These are phyloP conservation scores for Coemansia sp. DNA, from an alignment of 192 early-diverging fungal species.

Conservation along the genomic window DNA sequence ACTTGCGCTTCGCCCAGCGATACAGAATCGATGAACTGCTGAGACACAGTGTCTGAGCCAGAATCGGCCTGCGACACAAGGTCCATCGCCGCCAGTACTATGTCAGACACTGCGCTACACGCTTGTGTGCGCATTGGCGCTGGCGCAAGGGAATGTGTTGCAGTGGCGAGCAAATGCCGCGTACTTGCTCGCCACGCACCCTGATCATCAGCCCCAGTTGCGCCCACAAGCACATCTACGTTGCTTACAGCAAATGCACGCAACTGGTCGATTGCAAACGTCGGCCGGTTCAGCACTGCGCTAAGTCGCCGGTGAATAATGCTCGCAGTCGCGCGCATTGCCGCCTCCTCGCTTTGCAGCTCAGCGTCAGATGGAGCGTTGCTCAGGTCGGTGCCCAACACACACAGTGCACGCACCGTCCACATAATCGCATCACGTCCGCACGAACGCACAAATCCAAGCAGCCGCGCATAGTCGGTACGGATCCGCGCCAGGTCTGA, in stretches of 20 bases:
- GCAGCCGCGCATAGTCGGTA: slow-evolving; percentile 20
- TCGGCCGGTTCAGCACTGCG: slow-evolving; percentile 36
- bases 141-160: slow-evolving; percentile 60
- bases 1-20: slow-evolving; percentile 65
- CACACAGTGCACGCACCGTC: slow-evolving; percentile 33
- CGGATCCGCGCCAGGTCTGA: slow-evolving; percentile 17
- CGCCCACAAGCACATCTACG: slow-evolving; percentile 29
- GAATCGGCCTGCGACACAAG: slow-evolving; percentile 56
- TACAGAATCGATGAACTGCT: slow-evolving; percentile 40
- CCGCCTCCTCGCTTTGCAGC: slow-evolving; percentile 7
- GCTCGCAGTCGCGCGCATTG: slow-evolving; percentile 16
- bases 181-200: slow-evolving; percentile 56
- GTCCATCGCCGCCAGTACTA: slow-evolving; percentile 71
- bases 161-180: slow-evolving; percentile 71
- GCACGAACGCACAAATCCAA: slow-evolving; percentile 10
- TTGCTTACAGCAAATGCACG: slow-evolving; percentile 34
- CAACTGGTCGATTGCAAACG: slow-evolving; percentile 41
- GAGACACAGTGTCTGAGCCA: background rate
- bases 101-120: slow-evolving; percentile 73
- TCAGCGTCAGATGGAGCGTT: slow-evolving; percentile 10
- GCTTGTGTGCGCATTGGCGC: slow-evolving; percentile 71
- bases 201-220: background rate
- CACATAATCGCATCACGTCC: slow-evolving; percentile 20
- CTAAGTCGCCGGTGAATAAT: slow-evolving; percentile 52
- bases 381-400: slow-evolving; percentile 33